Evolutionary conservation across 2,329 filamentous ascomycete species (phyloP).

Genomic region (Sphaerostilbella broomeana): DNA sequence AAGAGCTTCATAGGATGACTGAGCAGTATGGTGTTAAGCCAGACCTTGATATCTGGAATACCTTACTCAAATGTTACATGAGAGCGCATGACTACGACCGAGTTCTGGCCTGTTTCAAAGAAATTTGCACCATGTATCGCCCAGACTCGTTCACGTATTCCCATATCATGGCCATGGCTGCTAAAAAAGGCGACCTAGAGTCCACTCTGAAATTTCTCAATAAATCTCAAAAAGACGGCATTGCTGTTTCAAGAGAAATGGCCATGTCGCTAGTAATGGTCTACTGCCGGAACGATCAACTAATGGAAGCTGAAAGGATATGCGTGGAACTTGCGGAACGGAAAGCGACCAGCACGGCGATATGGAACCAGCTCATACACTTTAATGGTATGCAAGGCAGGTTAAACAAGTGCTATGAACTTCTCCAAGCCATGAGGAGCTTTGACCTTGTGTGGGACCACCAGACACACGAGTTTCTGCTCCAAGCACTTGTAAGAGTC

Average conservation of each 20-base stretch:
- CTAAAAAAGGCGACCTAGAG: constrained; percentile 65
- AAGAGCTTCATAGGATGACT: constrained; percentile 57
- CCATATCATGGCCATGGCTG: constrained; percentile 66
- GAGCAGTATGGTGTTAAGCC: constrained; percentile 50
- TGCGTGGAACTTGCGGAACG: constrained; percentile 45
- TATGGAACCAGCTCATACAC: constrained; percentile 74
- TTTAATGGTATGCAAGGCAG: constrained; percentile 59
- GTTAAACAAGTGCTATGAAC: constrained; percentile 40
- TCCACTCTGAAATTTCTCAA: constrained; percentile 59
- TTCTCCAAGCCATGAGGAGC: constrained; percentile 44
- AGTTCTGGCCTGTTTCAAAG: constrained; percentile 57
- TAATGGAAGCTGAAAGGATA: constrained; percentile 32
- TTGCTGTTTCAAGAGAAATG: constrained; percentile 51
- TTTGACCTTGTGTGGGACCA: constrained; percentile 41
- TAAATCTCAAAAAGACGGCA: constrained; percentile 47
- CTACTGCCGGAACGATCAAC: constrained; percentile 43
- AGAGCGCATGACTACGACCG: constrained; percentile 60
- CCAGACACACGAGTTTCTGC: constrained; percentile 44
- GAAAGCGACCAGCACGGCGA: constrained; percentile 47
- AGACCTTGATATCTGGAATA: constrained; percentile 64
- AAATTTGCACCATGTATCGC: constrained; percentile 42
- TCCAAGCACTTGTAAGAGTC: constrained; percentile 43
- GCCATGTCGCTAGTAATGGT: constrained; percentile 60
- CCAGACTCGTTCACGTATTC: constrained; percentile 62
- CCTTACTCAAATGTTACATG: constrained; percentile 64